Base-by-base conservation (phyloP, 106 monocot genomes). In the Triglochin maritima region DNA sequence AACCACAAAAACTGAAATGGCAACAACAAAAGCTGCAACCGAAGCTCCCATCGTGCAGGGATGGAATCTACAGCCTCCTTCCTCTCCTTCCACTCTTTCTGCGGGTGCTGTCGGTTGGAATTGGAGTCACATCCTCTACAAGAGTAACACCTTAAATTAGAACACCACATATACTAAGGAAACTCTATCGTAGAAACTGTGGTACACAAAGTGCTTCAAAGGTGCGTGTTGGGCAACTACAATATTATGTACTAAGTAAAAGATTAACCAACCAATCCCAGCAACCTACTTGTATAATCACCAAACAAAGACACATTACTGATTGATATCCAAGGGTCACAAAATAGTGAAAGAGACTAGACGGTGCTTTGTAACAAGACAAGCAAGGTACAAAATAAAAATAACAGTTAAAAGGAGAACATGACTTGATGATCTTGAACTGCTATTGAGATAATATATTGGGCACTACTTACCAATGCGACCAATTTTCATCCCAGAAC, bases 61-160 rank as follows among this genome's bases (percentile, higher is more conserved):
- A 29, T 17, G 11, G 3, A 61, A 79, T 14, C 60, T 80, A 93
- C 69, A 93, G 80, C 66, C 93, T 83, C 63, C 93, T 85, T 42
- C 93, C 93, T 66, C 93, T 88, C 78, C 93, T 79, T 0, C 88
- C 88, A 75, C 93, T 88, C 88, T 93, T 93, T 79, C 92, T 79
- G 61, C 88, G 85, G 44, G 92, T 92, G 69, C 87, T 92, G 69
- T 92, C 92, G 0, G 92, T 88, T 9, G 93, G 93, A 69, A 93
- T 88, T 45, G 88, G 93, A 0, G 93, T 93, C 56, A 93, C 92
- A 71, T 93, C 92, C 88, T 93, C 92, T 88, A 80, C 58, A 78
- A 62, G 7, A 66, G n/a, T 12, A 54, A 12, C n/a, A n/a, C n/a
- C 53, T 54, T 12, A 54, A 54, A 54, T 9, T 9, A 54, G 7